Base-by-base conservation (phyloP, 1,284 basidiomycete genomes). In the Meripilus lineatus region DNA sequence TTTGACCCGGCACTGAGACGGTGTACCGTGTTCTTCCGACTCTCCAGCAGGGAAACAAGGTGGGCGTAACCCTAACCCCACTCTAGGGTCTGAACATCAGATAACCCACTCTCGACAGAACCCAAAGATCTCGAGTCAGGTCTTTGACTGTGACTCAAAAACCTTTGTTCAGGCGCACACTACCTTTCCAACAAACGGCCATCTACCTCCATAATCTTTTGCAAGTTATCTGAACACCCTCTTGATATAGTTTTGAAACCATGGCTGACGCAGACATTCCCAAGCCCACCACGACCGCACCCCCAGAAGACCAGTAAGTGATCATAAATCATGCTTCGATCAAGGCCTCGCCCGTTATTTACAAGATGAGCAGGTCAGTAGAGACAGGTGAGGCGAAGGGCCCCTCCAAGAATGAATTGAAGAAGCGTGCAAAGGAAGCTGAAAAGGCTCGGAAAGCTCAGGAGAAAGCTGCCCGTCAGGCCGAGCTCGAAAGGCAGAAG, bases 371-470 rank as follows among this genome's bases (percentile, higher is more conserved):
- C 20, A 55, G 57, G 24, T 68, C 45, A 59, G 42, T 75, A 65
- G 48, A 72, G 53, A 47, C 63, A 56, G 48, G 63, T 52, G 51
- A 68, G 57, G 51, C 48, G 55, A 69, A 57, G 62, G 62, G 40
- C 50, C 65, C 87, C 5, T 85, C 87, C 47, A 97, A 97, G 70
- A 92, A 77, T 61, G 93, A 95, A 59, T 69, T 93, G 51, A 98
- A 98, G 74, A 96, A 94, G 70, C 79, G 84, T 25, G 89, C 89
- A 23, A 96, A 95, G 66, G 87, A 89, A 50, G 88, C 85, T 15
- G 93, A 96, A 67, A 98, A 99, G 61, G 89, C 86, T 20, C 88
- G 86, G 66, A 94, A 93, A 65, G 89, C 86, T 4, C 88, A 86
- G 26, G 89, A 91, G 61, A 84, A 83, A 52, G 82, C 79, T 5